A percentile compares a stretch with the other conserved stretches of the same genome.
phyloP scores from a whole-genome alignment of 1,139 yeast species.

The Pichia sp. region DNA sequence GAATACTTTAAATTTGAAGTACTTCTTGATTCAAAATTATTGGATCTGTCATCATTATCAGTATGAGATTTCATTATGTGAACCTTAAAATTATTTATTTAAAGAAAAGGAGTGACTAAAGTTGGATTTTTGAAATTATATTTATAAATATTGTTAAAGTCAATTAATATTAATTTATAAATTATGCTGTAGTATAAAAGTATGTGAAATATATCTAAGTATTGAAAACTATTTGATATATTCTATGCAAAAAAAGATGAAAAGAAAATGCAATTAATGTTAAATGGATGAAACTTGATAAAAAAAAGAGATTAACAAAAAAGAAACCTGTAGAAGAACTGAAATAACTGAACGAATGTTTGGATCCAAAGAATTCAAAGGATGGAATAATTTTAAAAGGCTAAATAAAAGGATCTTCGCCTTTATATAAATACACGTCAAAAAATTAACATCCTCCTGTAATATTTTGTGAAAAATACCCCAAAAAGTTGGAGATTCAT shows the following conservation, averaged over 20 bases:
- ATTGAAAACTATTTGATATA: background rate
- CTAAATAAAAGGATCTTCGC: background rate
- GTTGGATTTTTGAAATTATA: background rate
- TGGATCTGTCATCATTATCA: background rate
- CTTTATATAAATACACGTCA: background rate
- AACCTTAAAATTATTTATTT: background rate
- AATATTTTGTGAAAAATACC: background rate
- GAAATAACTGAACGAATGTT: background rate
- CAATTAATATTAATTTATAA: background rate
- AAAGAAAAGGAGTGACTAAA: conserved; percentile 7
- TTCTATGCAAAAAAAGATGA: background rate
- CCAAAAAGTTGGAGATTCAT: background rate
- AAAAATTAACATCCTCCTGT: background rate
- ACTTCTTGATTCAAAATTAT: conserved; percentile 4
- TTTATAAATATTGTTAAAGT: background rate
- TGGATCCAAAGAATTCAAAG: background rate
- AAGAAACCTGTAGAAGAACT: background rate
- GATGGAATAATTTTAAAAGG: background rate
- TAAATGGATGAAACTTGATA: background rate
- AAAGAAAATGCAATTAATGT: background rate
- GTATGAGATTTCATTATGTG: background rate
- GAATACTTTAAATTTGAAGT: background rate
- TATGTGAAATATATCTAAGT: background rate
- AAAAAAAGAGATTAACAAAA: background rate
- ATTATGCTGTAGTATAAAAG: background rate